These are phyloP conservation scores for Pleurostoma richardsiae DNA, from an alignment of 2,329 filamentous ascomycete species.

Conservation along the genomic window DNA sequence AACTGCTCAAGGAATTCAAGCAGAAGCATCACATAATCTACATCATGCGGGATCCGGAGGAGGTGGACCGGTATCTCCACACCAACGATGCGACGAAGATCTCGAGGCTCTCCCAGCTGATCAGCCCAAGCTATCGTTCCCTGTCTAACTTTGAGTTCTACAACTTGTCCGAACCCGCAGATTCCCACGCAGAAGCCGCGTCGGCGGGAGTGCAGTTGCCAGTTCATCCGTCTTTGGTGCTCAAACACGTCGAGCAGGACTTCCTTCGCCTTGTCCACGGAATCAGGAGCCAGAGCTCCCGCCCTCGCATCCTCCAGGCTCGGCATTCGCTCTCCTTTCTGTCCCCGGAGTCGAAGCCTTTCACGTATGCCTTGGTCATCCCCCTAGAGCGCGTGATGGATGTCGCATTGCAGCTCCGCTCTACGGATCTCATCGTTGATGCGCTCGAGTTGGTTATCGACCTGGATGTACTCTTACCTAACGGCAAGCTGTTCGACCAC, in stretches of 20 bases:
- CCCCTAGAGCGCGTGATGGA: not conserved
- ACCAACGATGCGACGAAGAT: too few species aligned
- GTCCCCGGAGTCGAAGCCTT: not conserved
- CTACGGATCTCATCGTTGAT: not conserved
- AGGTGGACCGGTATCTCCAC: too few species aligned
- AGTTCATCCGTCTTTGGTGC: constrained; percentile 52
- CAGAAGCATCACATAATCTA: constrained; percentile 56
- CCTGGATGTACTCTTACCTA: too few species aligned
- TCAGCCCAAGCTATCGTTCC: too few species aligned
- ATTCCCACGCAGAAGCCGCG: too few species aligned
- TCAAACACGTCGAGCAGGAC: constrained; percentile 26
- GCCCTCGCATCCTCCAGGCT: constrained; percentile 5
- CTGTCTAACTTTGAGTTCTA: too few species aligned
- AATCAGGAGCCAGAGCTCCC: not conserved
- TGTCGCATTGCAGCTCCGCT: not conserved
- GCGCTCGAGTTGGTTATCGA: too few species aligned
- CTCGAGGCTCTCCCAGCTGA: too few species aligned
- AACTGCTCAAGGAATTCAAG: constrained; percentile 46
- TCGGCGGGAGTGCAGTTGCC: constrained; percentile 34
- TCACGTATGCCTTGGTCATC: constrained; percentile 1
- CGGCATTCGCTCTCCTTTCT: not conserved
- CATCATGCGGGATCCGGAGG: constrained; percentile 24
- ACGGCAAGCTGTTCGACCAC: too few species aligned
- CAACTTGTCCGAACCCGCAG: too few species aligned
- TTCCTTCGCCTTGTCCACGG: constrained; percentile 9